Conservation (phyloP, 306 rosid species). For the Vigna mungo region DNA sequence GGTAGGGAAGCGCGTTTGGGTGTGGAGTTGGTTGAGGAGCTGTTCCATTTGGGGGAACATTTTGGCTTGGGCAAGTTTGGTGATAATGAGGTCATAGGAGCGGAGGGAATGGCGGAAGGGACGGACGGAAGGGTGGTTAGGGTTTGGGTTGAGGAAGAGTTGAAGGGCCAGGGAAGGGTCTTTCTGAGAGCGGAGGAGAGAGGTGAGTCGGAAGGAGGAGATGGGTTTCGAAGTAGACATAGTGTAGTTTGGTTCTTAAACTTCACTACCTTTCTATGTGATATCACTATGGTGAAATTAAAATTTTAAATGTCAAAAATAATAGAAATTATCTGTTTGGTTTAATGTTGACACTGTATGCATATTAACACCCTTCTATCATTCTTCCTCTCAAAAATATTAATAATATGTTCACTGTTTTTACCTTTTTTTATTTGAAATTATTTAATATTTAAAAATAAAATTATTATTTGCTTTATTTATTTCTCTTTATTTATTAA, state of each 20-base stretch:
- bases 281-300: too few species aligned
- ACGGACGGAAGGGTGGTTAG: conserved; percentile 44
- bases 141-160: conserved; percentile 76
- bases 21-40: conserved; percentile 60
- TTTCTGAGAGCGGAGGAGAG: conserved; percentile 71
- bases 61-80: conserved; percentile 80
- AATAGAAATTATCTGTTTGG: too few species aligned
- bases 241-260: not conserved
- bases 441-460: too few species aligned
- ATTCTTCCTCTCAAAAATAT: too few species aligned
- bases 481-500: too few species aligned
- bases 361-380: too few species aligned
- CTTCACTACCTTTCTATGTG: too few species aligned
- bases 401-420: too few species aligned
- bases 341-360: too few species aligned
- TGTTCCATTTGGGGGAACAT: conserved; percentile 76
- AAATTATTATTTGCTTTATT: too few species aligned
- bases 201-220: conserved; percentile 76
- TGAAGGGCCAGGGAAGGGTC: conserved; percentile 69
- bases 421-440: too few species aligned
- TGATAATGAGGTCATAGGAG: conserved; percentile 79
- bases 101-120: conserved; percentile 65
- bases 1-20: conserved; percentile 57
- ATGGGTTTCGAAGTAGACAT: conserved; percentile 59
- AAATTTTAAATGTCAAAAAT: too few species aligned